Evolutionary conservation across 2,329 filamentous ascomycete genomes (phyloP), one percentile per base, ranked within the genome.

Genomic region (Trichoderma arundinaceum): DNA sequence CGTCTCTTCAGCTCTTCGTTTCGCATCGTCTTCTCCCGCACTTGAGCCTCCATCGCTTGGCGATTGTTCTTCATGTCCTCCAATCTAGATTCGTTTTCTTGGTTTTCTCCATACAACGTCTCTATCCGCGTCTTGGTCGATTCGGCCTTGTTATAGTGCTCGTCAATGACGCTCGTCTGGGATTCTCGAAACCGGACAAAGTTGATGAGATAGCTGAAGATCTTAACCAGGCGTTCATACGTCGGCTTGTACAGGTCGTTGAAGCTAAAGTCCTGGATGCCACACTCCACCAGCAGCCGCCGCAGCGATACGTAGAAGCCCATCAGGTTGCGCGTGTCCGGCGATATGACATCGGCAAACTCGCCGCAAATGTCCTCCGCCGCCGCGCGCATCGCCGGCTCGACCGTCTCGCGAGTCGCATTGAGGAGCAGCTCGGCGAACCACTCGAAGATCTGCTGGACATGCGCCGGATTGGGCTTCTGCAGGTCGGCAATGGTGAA

Each of bases 391-490:
- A 99, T 97, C 7, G 94, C 93, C 9, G 95, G 95, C 75, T 97
- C 93, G 68, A 99, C 91, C 6, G 93, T 92, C 71, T 97, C 93
- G 72, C 93, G 91, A 41, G 94, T 97, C 63, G 92, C 90, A 80
- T 97, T 97, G 82, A 97, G 92, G 33, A 98, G 86, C 17, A 97
- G 84, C 75, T 97, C 94, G 66, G 93, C 94, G 72, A 99, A 95
- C 90, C 93, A 96, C 83, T 99, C 95, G 75, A 98, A 96, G 60
- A 99, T 93, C 83, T 95, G 93, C 79, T 99, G 95, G 62, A 98
- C 94, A 74, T 97, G 93, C 67, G 94, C 87, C 3, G 95, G 90
- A 72, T 97, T 97, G 5, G 95, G 95, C 75, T 97, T 98, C 72
- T 94, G 89, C 46, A 99, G 85, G 79, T 99, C 94, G 68, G 90